Conservation (phyloP, 805 yeast genomes). For the Groenewaldozyma tartarivorans region DNA sequence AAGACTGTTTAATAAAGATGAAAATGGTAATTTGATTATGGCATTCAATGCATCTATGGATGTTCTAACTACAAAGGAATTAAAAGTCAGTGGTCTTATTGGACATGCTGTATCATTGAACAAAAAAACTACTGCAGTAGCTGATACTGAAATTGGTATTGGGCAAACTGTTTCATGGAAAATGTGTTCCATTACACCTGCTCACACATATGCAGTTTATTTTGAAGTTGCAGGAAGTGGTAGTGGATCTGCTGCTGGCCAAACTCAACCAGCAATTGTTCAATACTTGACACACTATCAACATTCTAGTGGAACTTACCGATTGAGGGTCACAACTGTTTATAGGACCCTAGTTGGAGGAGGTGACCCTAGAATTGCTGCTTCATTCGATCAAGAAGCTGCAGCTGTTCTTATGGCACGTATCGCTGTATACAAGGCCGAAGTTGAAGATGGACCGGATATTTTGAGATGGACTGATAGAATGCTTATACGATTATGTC, state of each 20-base stretch:
- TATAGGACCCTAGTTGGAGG: constrained; percentile 42
- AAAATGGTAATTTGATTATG: constrained; percentile 75
- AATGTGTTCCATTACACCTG: constrained; percentile 75
- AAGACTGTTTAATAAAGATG: constrained; percentile 80
- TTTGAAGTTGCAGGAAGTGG: constrained; percentile 58
- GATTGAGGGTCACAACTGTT: constrained; percentile 86
- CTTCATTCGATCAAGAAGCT: constrained; percentile 94
- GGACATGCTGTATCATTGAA: constrained; percentile 78
- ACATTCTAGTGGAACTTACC: constrained; percentile 85
- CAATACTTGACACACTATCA: constrained; percentile 91
- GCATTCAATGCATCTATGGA: constrained; percentile 86
- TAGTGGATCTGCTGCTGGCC: neutral
- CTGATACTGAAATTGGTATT: constrained; percentile 88
- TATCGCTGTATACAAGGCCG: constrained; percentile 75
- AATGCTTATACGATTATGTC: constrained; percentile 80
- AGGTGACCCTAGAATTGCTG: constrained; percentile 45
- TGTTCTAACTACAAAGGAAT: constrained; percentile 67
- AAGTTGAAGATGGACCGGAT: constrained; percentile 84
- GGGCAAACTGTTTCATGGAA: constrained; percentile 90
- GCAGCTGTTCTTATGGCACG: constrained; percentile 93
- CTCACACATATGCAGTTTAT: constrained; percentile 79
- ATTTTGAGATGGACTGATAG: constrained; percentile 92
- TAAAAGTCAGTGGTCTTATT: constrained; percentile 84
- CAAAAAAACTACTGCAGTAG: constrained; percentile 56
- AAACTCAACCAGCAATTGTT: constrained; percentile 33